These are phyloP conservation scores for Camellia granthamiana DNA, from an alignment of 148 eudicot genomes.

Conservation along the genomic window DNA sequence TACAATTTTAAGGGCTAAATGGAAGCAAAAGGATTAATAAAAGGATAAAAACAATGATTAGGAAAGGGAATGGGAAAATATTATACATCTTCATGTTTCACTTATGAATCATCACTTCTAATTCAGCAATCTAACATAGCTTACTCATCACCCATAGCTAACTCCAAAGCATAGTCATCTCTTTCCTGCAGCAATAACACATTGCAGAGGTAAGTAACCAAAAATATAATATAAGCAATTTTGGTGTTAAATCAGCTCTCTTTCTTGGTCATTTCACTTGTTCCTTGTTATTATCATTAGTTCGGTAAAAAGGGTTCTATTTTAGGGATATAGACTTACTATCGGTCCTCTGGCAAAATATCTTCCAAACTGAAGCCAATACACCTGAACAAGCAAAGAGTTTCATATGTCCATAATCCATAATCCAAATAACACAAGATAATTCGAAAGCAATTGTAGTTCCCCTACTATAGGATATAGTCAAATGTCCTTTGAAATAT, in stretches of 20 bases:
- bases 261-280: neutral
- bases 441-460: neutral
- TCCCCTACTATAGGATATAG: constrained; percentile 2
- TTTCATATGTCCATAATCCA: constrained; percentile 5
- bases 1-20: constrained; percentile 5
- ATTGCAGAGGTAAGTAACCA: constrained; percentile 4
- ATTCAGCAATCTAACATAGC: neutral
- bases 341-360: constrained; percentile 96
- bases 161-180: constrained; percentile 91
- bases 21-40: constrained; percentile 6
- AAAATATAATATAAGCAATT: neutral
- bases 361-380: constrained; percentile 99
- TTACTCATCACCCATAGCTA: constrained; percentile 94
- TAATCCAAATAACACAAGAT: neutral
- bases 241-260: neutral
- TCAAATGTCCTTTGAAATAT: neutral
- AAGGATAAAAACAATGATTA: neutral
- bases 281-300: neutral
- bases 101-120: neutral
- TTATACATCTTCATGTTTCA: constrained; percentile 11
- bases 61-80: constrained; percentile 5
- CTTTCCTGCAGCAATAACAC: constrained; percentile 56
- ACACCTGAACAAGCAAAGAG: constrained; percentile 53
- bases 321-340: constrained; percentile 52
- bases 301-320: neutral